phyloP scores from a whole-genome alignment of 78 protist species.

The Dictyostelium capitatum region DNA sequence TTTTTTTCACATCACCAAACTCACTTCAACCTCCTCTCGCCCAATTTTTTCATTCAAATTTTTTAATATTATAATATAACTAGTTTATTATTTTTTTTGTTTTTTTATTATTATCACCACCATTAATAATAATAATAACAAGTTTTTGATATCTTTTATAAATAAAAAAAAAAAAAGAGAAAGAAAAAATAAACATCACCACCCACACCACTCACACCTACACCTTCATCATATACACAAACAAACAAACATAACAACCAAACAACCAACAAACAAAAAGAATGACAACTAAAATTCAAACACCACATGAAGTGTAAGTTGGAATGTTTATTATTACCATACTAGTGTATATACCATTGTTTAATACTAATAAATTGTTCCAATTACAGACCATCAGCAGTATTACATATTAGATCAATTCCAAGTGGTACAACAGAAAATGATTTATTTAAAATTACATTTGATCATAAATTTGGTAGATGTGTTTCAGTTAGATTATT shows the following conservation, averaged over 20 bases:
- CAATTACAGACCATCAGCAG: constrained; percentile 58
- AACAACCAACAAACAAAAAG: not conserved
- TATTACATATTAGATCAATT: constrained; percentile 42
- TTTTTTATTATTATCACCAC: no score
- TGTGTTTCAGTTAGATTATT: constrained; percentile 49
- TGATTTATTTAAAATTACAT: constrained; percentile 30
- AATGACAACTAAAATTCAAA: no score
- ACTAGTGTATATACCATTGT: not conserved
- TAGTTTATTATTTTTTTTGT: not conserved
- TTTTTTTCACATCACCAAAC: no score
- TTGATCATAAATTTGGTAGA: constrained; percentile 45
- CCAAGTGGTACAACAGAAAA: constrained; percentile 60
- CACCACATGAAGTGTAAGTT: not conserved
- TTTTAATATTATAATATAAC: no score
- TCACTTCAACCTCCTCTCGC: no score
- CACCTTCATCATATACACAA: not conserved
- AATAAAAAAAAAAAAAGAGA: not conserved
- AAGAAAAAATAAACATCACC: not conserved
- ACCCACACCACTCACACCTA: not conserved
- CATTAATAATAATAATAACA: no score
- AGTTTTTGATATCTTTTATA: not conserved
- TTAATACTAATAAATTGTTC: no score
- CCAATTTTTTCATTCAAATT: not conserved
- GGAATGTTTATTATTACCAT: no score
- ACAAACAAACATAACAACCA: not conserved